Evolutionary conservation across 345 rosid genomes (phyloP), one percentile per base, ranked within the genome.

Genomic region (Eucalyptus curtisii): DNA sequence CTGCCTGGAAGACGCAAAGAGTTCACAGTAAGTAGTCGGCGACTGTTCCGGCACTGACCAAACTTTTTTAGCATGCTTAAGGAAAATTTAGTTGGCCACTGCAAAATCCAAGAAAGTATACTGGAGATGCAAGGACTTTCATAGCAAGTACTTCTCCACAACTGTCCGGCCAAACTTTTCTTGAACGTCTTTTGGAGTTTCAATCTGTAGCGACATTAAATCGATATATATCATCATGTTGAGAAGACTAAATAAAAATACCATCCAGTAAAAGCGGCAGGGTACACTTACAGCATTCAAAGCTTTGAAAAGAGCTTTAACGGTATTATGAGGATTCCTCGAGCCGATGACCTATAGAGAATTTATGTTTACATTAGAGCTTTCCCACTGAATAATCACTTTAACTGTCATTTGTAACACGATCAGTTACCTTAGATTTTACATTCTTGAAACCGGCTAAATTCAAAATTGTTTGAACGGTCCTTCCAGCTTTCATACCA

Each of bases 121-220:
- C 49, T 47, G 49, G 86, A 27, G 40, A 14, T 14, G 37, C 50
- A 20, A 13, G 37, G 9, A 59, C 30, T 37, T 37, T 92, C 91
- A 94, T 68, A 97, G 92, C 89, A 97, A 92, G 92, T 95, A 94
- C 90, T 95, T 95, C 93, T 97, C 99, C 10, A 97, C 98, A 15
- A 97, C 99, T 2, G 98, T 95, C 88, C 99, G 93, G 64, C 99
- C 99, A 88, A 97, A 94, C 93, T 96, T 97, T 92, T 96, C 99
- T 91, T 97, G 93, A 49, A 96, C 95, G 90, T 97, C 99, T 93
- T 96, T 94, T 31, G 99, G 99, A 30, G 97, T 97, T 93, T 96
- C 99, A 86, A 96, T 93, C 99, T 97, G 94, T 47, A 81, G 90
- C 61, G 71, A 42, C 84, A 76, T 76, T 19, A 37, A 20, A 11